These are phyloP conservation scores for Pseudozyma sp. DNA, from an alignment of 1,284 basidiomycete species.

Conservation along the genomic window DNA sequence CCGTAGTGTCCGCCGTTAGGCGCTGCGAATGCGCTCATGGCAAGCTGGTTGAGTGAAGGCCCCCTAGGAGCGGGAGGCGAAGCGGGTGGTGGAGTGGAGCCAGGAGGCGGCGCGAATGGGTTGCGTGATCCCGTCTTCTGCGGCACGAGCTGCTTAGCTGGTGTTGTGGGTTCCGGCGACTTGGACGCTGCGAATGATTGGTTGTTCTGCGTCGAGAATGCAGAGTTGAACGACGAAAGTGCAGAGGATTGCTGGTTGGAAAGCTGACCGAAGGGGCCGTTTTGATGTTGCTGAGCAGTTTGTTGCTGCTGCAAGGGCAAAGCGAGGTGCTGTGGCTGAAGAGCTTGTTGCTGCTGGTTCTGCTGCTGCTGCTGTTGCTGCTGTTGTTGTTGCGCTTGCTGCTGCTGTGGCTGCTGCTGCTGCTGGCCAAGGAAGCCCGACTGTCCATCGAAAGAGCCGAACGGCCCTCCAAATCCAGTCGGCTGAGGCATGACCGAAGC, in stretches of 20 bases:
- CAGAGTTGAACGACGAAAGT: not conserved
- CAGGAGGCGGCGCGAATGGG: slow-evolving; percentile 84
- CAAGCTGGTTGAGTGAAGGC: slow-evolving; percentile 84
- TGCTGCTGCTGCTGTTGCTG: slow-evolving; percentile 36
- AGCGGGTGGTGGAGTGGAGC: slow-evolving; percentile 70
- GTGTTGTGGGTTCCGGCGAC: slow-evolving; percentile 44
- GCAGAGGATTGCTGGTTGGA: slow-evolving; percentile 19
- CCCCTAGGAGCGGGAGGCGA: slow-evolving; percentile 75
- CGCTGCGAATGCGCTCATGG: slow-evolving; percentile 72
- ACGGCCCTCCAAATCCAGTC: slow-evolving; percentile 44
- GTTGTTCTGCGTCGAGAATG: slow-evolving; percentile 69
- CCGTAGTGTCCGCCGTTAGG: slow-evolving; percentile 54
- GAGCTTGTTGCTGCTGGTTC: slow-evolving; percentile 17
- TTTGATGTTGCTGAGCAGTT: slow-evolving; percentile 25
- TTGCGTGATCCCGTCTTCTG: slow-evolving; percentile 95
- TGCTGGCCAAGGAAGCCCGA: slow-evolving; percentile 31
- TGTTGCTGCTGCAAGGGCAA: slow-evolving; percentile 50
- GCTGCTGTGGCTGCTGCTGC: slow-evolving; percentile 33
- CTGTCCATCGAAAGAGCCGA: slow-evolving; percentile 38
- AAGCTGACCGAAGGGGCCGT: slow-evolving; percentile 14
- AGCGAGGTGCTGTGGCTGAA: slow-evolving; percentile 44
- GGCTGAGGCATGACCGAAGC: slow-evolving; percentile 62
- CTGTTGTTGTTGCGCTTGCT: slow-evolving; percentile 14
- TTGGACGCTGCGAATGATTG: slow-evolving; percentile 68
- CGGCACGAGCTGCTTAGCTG: slow-evolving; percentile 76